phyloP scores from a whole-genome alignment of 345 rosid genomes.

The Ceriops decandra region DNA sequence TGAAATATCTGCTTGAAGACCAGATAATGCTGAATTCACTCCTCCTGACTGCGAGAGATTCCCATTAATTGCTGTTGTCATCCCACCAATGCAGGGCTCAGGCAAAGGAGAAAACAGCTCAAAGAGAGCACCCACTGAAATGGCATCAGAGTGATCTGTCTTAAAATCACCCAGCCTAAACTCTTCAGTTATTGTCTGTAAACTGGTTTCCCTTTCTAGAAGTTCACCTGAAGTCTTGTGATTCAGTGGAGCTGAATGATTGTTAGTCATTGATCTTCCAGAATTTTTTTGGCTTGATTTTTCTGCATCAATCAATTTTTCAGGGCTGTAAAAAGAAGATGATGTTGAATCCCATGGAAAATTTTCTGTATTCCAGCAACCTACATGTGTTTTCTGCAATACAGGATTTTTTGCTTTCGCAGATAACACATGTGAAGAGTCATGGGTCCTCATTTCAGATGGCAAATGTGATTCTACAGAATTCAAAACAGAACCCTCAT shows the following conservation, averaged over 20 bases:
- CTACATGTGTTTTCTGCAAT: too few relatives aligned
- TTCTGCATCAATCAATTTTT: conserved; percentile 19
- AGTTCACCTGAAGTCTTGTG: conserved; percentile 15
- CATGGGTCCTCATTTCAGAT: conserved; percentile 16
- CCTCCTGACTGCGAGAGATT: conserved; percentile 26
- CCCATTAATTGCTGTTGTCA: conserved; percentile 14
- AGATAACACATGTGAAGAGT: background rate
- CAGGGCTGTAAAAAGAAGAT: conserved; percentile 11
- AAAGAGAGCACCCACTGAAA: conserved; percentile 43
- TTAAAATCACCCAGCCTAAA: conserved; percentile 36
- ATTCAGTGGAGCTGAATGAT: conserved; percentile 11
- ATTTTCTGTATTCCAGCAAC: background rate
- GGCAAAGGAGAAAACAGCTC: conserved; percentile 49
- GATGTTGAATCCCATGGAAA: conserved; percentile 13
- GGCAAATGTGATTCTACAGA: conserved; percentile 29
- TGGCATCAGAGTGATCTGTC: conserved; percentile 44
- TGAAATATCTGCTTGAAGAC: conserved; percentile 18
- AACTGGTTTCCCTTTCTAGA: conserved; percentile 22
- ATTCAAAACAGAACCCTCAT: conserved; percentile 42
- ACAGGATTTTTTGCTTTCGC: conserved; percentile 7
- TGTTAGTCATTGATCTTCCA: conserved; percentile 15
- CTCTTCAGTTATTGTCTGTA: conserved; percentile 31
- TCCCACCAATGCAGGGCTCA: conserved; percentile 22
- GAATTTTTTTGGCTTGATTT: conserved; percentile 1
- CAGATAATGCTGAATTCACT: conserved; percentile 20